These are phyloP conservation scores for Phytophthora ohioensis DNA, from an alignment of 352 stramenopile species.

Conservation along the genomic window DNA sequence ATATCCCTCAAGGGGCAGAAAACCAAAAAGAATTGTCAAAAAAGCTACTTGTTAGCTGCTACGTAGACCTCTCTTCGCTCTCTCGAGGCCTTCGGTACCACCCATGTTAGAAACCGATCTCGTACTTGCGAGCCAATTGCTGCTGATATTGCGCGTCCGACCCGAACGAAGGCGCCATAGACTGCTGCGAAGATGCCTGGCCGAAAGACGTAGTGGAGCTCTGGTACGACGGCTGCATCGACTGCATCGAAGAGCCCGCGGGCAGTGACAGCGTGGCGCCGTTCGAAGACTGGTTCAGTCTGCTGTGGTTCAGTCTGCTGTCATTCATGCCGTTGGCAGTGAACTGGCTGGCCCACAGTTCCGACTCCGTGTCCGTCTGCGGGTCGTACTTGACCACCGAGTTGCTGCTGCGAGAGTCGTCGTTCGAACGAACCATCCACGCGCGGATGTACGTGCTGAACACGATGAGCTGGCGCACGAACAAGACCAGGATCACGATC, in stretches of 20 bases:
- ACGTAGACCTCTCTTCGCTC: neutral
- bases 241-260: constrained; percentile 1
- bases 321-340: constrained; percentile 18
- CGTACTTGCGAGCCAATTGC: constrained; percentile 15
- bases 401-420: constrained; percentile 29
- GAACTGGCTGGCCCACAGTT: constrained; percentile 55
- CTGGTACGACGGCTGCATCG: constrained; percentile 19
- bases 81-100: neutral
- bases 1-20: neutral
- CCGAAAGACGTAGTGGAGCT: constrained; percentile 19
- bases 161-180: constrained; percentile 13
- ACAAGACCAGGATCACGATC: constrained; percentile 66
- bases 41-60: constrained; percentile 5
- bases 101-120: constrained; percentile 5
- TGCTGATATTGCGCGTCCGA: constrained; percentile 7
- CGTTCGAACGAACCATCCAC: constrained; percentile 61
- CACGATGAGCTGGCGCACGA: constrained; percentile 64
- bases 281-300: constrained; percentile 26
- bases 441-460: constrained; percentile 64
- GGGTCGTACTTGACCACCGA: constrained; percentile 43
- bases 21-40: constrained; percentile 3
- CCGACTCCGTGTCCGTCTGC: constrained; percentile 48
- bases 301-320: neutral
- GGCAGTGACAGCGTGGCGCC: constrained; percentile 15
- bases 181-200: constrained; percentile 27